Conservation (phyloP, 2,329 filamentous ascomycete species). For the Venturia oleaginea region DNA sequence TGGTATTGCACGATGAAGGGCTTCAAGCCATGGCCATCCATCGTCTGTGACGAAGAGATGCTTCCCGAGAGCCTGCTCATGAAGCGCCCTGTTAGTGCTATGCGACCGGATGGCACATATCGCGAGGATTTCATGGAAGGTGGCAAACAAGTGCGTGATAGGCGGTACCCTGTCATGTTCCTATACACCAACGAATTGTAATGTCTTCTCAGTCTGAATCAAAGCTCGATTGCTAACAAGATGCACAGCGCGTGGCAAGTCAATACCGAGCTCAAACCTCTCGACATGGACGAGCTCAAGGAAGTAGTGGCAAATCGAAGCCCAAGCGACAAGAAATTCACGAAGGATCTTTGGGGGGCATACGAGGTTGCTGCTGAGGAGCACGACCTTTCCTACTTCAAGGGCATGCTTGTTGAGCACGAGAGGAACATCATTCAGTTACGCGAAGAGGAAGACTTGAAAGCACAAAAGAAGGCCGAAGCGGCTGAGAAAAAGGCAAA, state of each 20-base stretch:
- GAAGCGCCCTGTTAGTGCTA: constrained; percentile 74
- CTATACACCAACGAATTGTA: constrained; percentile 94
- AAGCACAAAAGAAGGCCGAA: constrained; percentile 36
- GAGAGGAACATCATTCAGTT: constrained; percentile 45
- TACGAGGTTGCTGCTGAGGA: constrained; percentile 72
- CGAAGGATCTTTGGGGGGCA: constrained; percentile 68
- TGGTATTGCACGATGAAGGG: constrained; percentile 92
- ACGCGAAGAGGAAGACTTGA: constrained; percentile 48
- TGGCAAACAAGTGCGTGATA: constrained; percentile 74
- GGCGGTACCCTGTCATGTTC: constrained; percentile 93
- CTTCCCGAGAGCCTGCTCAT: constrained; percentile 69
- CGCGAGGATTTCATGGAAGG: constrained; percentile 80
- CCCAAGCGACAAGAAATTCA: constrained; percentile 71
- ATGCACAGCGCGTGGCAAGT: constrained; percentile 72
- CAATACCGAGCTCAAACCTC: constrained; percentile 71
- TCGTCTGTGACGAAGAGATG: constrained; percentile 92
- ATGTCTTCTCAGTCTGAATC: constrained; percentile 35
- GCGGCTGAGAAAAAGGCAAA: constrained; percentile 35
- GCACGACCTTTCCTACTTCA: constrained; percentile 73
- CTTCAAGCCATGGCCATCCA: constrained; percentile 86
- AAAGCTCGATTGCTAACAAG: constrained; percentile 3
- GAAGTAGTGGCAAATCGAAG: constrained; percentile 61
- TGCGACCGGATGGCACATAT: constrained; percentile 74
- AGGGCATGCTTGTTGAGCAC: constrained; percentile 59
- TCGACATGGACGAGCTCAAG: constrained; percentile 64